Evolutionary conservation across 352 stramenopile genomes (phyloP).

Genomic region (Phytophthora gonapodyides): DNA sequence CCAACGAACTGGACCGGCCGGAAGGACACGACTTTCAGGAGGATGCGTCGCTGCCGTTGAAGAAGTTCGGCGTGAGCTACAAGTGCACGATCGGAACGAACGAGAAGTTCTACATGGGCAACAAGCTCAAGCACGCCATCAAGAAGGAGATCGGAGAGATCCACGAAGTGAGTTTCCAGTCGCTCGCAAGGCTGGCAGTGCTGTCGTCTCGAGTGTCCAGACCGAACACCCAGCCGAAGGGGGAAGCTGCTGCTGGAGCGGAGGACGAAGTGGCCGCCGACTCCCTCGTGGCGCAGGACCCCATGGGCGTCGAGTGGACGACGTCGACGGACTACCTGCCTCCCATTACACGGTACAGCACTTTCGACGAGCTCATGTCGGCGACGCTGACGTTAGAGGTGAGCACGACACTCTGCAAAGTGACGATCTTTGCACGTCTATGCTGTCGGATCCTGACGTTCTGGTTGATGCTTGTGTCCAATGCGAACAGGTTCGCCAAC

Average conservation of each 20-base stretch:
- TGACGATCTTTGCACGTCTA: not conserved
- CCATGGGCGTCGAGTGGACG: conserved; percentile 73
- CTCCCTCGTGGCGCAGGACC: conserved; percentile 74
- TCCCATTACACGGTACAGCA: conserved; percentile 87
- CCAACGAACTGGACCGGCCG: conserved; percentile 86
- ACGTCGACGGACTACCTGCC: conserved; percentile 71
- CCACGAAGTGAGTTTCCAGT: conserved; percentile 89
- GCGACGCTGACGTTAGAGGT: conserved; percentile 87
- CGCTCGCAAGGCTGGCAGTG: conserved; percentile 77
- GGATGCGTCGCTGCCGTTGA: conserved; percentile 84
- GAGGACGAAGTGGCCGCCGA: conserved; percentile 58
- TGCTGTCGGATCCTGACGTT: conserved; percentile 2
- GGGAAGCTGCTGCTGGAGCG: conserved; percentile 21
- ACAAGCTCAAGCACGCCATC: conserved; percentile 80
- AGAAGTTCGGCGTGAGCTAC: conserved; percentile 91
- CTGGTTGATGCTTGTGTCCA: conserved; percentile 1
- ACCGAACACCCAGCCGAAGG: conserved; percentile 61
- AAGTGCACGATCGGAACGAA: conserved; percentile 90
- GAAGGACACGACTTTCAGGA: conserved; percentile 91
- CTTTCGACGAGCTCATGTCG: conserved; percentile 91
- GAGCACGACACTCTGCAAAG: conserved; percentile 5
- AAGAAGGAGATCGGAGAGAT: conserved; percentile 80
- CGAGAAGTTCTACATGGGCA: conserved; percentile 89
- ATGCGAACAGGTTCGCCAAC: conserved; percentile 63
- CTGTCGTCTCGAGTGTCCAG: conserved; percentile 81